These are phyloP conservation scores for Sporothrix humicola DNA, from an alignment of 2,329 filamentous ascomycete genomes.

Conservation along the genomic window DNA sequence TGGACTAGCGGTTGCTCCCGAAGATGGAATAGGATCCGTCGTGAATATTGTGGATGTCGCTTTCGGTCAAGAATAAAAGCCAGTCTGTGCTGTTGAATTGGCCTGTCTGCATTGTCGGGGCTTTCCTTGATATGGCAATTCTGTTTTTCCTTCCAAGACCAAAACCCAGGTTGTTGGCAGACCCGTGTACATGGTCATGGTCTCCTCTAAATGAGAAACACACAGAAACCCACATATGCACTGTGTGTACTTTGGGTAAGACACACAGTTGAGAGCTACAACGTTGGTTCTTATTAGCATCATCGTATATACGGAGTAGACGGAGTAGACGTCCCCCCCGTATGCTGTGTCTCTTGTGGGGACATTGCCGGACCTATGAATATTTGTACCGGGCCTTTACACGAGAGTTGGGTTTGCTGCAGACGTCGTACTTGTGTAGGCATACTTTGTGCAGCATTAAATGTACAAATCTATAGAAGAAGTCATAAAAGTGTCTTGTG, in stretches of 20 bases:
- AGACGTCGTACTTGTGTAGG: no score
- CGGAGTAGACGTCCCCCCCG: not conserved
- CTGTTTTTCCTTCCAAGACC: no score
- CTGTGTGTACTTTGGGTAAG: not conserved
- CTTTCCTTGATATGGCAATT: not conserved
- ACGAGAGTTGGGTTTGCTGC: no score
- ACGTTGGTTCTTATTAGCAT: not conserved
- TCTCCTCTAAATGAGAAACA: not conserved
- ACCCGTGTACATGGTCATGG: not conserved
- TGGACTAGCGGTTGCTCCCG: slow-evolving; percentile 27
- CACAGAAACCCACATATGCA: not conserved
- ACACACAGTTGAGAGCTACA: not conserved
- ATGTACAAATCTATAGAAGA: no score
- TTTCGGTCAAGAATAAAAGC: not conserved
- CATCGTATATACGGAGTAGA: not conserved
- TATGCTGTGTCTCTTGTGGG: not conserved
- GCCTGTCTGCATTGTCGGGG: not conserved
- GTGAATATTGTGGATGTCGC: not conserved
- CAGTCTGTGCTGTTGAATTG: not conserved
- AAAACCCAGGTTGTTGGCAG: no score
- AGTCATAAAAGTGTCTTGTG: no score
- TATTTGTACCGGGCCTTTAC: no score
- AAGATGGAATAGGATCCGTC: not conserved
- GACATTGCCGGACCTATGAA: no score
- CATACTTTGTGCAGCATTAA: no score